A percentile compares a stretch with the other conserved stretches of the same genome.
Conservation (phyloP, 768 basidiomycete genomes). For the Saitozyma sp. region DNA sequence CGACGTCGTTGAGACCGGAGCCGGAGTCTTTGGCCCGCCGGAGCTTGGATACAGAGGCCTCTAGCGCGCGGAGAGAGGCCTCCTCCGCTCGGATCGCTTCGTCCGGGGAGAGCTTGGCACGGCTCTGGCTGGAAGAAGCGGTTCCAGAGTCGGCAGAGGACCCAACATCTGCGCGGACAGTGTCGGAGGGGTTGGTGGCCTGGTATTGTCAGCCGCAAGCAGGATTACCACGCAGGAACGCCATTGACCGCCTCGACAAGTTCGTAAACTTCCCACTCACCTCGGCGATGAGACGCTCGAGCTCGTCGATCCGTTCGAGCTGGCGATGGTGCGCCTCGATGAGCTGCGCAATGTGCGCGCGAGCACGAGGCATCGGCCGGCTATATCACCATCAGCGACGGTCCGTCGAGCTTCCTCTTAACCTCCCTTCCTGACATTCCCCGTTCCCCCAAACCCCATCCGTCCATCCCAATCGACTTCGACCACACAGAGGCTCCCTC, state of each 20-base stretch:
- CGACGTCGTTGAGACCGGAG: neutral
- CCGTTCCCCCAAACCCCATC: neutral
- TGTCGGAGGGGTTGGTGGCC: neutral
- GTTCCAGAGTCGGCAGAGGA: neutral
- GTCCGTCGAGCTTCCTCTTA: neutral
- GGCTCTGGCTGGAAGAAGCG: neutral
- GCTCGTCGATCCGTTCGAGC: constrained; percentile 32
- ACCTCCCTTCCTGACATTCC: no score
- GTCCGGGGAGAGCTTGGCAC: constrained; percentile 28
- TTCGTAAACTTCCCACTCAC: constrained; percentile 10
- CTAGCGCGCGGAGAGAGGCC: constrained; percentile 36
- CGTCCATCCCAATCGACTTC: neutral
- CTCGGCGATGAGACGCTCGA: constrained; percentile 42
- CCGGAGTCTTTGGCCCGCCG: constrained; percentile 9
- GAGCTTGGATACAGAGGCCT: constrained; percentile 32
- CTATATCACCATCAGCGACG: constrained; percentile 16
- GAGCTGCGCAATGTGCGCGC: constrained; percentile 43
- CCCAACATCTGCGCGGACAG: neutral
- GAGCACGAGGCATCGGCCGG: constrained; percentile 49
- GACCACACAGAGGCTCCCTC: neutral
- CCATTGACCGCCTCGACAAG: neutral
- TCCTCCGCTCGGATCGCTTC: constrained; percentile 49
- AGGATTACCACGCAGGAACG: neutral
- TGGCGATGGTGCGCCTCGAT: constrained; percentile 37
- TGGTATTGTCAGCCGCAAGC: neutral